Conservation (phyloP, 179 eudicot species). For the Nepenthes alata region DNA sequence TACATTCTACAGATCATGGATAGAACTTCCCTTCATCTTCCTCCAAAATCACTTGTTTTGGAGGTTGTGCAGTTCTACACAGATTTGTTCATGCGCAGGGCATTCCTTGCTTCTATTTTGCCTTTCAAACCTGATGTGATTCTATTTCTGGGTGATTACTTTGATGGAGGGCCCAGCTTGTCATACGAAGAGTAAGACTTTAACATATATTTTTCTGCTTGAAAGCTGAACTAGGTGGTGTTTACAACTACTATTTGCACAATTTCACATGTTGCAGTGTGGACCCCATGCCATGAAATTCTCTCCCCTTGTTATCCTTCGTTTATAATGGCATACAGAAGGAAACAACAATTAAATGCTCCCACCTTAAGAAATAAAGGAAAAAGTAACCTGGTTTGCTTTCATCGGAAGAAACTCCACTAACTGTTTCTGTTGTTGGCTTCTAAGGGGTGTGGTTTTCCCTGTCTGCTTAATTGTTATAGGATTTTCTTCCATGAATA, state of each 20-base stretch:
- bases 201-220: background rate
- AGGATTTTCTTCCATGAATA: too few relatives aligned
- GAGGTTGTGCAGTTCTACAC: slow-evolving; percentile 78
- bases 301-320: background rate
- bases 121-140: slow-evolving; percentile 76
- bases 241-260: background rate
- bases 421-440: too few relatives aligned
- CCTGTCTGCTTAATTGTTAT: too few relatives aligned
- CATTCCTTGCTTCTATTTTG: slow-evolving; percentile 53
- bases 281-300: background rate
- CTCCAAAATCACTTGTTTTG: slow-evolving; percentile 65
- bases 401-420: too few relatives aligned
- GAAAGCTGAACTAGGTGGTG: background rate
- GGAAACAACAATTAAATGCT: too few relatives aligned
- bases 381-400: too few relatives aligned
- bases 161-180: slow-evolving; percentile 74
- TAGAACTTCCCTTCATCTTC: slow-evolving; percentile 58
- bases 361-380: too few relatives aligned
- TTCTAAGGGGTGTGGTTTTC: too few relatives aligned
- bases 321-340: too few relatives aligned
- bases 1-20: slow-evolving; percentile 61
- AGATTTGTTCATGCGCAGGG: slow-evolving; percentile 85
- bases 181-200: slow-evolving; percentile 74
- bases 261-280: background rate
- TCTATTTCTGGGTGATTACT: slow-evolving; percentile 83